Percentiles rank a stretch among this genome's conserved stretches.
Conservation (phyloP, 768 basidiomycete species). For the Scleroderma bovista region DNA sequence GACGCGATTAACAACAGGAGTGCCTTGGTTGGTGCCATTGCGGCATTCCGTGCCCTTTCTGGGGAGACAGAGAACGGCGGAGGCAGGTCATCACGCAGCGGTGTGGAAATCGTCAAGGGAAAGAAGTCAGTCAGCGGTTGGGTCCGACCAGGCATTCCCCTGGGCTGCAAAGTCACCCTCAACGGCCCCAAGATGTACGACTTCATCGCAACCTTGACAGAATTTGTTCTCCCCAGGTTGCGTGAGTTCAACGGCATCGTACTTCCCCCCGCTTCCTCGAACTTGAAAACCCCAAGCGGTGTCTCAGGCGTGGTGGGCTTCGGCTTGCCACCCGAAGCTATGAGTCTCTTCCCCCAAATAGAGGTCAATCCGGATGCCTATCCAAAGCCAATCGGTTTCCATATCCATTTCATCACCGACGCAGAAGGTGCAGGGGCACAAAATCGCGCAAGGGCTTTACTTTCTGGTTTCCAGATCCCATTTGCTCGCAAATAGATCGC, state of each 20-base stretch:
- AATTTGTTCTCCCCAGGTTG: slow-evolving; percentile 92
- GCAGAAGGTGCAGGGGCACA: slow-evolving; percentile 86
- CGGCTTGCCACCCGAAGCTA: slow-evolving; percentile 77
- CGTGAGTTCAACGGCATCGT: slow-evolving; percentile 85
- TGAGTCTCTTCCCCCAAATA: slow-evolving; percentile 92
- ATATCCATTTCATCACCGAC: slow-evolving; percentile 91
- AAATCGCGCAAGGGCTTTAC: slow-evolving; percentile 76
- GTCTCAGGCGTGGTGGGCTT: slow-evolving; percentile 87
- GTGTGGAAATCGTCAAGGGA: slow-evolving; percentile 73
- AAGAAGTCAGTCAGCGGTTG: slow-evolving; percentile 72
- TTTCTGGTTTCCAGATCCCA: slow-evolving; percentile 91
- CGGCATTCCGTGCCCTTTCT: slow-evolving; percentile 81
- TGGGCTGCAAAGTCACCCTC: slow-evolving; percentile 87
- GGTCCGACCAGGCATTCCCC: slow-evolving; percentile 76
- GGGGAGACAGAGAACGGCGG: slow-evolving; percentile 76
- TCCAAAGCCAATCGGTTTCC: slow-evolving; percentile 82
- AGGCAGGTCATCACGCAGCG: slow-evolving; percentile 60
- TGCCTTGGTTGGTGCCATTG: slow-evolving; percentile 76
- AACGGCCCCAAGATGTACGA: slow-evolving; percentile 93
- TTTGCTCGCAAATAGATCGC: slow-evolving; percentile 51
- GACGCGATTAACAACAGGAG: slow-evolving; percentile 66
- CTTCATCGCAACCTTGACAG: slow-evolving; percentile 80
- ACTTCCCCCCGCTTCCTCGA: slow-evolving; percentile 70
- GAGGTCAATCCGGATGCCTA: slow-evolving; percentile 93
- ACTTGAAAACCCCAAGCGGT: slow-evolving; percentile 64